Conservation (phyloP, 495 filamentous ascomycete genomes). For the Penicillium pancosmium region DNA sequence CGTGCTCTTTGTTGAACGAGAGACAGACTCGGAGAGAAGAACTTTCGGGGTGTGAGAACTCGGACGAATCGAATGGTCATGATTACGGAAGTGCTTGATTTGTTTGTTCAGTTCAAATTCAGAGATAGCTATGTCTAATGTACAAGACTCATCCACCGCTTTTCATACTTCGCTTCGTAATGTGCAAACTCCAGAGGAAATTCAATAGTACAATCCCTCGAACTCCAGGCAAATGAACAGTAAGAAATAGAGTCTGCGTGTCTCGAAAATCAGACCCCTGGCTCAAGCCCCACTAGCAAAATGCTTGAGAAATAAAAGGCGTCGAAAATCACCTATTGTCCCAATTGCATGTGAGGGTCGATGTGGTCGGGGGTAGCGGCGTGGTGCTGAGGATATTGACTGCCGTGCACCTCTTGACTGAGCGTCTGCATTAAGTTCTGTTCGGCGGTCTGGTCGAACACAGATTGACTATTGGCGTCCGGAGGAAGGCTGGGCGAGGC, state of each 20-base stretch:
- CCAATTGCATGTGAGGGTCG: conserved; percentile 43
- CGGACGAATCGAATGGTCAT: too few species aligned
- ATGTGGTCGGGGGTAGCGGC: conserved; percentile 36
- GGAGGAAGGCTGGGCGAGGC: conserved; percentile 47
- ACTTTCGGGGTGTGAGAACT: too few species aligned
- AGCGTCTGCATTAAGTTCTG: conserved; percentile 55
- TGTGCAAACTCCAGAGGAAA: conserved; percentile 4
- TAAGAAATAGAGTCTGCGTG: background rate
- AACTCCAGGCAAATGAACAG: conserved; percentile 16
- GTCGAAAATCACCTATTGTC: conserved; percentile 29
- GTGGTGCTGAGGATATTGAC: conserved; percentile 42
- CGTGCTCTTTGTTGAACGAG: too few species aligned
- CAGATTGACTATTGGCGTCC: conserved; percentile 36
- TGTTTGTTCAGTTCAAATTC: too few species aligned
- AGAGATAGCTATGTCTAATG: background rate
- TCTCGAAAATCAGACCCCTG: background rate
- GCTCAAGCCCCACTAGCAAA: conserved; percentile 3
- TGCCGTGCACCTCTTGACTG: conserved; percentile 51
- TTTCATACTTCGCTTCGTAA: background rate
- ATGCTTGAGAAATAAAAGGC: conserved; percentile 6
- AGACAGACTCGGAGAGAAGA: too few species aligned
- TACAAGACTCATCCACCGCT: background rate
- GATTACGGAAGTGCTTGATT: too few species aligned
- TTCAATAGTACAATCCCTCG: conserved; percentile 11
- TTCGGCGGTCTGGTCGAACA: conserved; percentile 49